Conservation (phyloP, 2,329 filamentous ascomycete species). For the Stagonosporopsis tanaceti region DNA sequence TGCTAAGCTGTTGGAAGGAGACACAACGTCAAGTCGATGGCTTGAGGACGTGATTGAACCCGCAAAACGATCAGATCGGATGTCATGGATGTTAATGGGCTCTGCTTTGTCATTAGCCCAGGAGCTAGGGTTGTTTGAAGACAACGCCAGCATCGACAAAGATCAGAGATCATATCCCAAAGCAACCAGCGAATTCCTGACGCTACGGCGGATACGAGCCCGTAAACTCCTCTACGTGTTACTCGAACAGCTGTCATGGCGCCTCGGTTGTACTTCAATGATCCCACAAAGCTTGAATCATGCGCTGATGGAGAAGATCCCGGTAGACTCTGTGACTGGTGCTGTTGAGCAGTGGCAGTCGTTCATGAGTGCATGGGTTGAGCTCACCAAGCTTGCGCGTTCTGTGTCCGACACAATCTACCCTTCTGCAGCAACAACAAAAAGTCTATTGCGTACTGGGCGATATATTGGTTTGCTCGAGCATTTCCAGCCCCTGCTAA, state of each 20-base stretch:
- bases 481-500: constrained; percentile 54
- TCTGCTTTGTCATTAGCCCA: constrained; percentile 62
- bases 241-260: constrained; percentile 61
- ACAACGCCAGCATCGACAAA: constrained; percentile 47
- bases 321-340: constrained; percentile 47
- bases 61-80: constrained; percentile 63
- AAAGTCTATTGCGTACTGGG: constrained; percentile 55
- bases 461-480: constrained; percentile 60
- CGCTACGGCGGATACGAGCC: constrained; percentile 44
- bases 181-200: constrained; percentile 39
- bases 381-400: constrained; percentile 55
- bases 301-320: constrained; percentile 51
- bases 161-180: constrained; percentile 47
- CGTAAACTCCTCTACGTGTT: constrained; percentile 54
- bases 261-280: constrained; percentile 61
- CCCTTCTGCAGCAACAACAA: constrained; percentile 53
- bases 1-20: constrained; percentile 45
- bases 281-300: constrained; percentile 57
- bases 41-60: constrained; percentile 64
- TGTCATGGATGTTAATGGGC: constrained; percentile 68
- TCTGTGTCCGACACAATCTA: constrained; percentile 64
- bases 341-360: constrained; percentile 58
- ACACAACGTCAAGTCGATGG: constrained; percentile 55
- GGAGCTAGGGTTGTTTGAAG: constrained; percentile 61
- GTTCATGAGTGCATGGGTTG: constrained; percentile 62